Base-by-base conservation (phyloP, 805 yeast genomes). In the Yamadazyma sp. region DNA sequence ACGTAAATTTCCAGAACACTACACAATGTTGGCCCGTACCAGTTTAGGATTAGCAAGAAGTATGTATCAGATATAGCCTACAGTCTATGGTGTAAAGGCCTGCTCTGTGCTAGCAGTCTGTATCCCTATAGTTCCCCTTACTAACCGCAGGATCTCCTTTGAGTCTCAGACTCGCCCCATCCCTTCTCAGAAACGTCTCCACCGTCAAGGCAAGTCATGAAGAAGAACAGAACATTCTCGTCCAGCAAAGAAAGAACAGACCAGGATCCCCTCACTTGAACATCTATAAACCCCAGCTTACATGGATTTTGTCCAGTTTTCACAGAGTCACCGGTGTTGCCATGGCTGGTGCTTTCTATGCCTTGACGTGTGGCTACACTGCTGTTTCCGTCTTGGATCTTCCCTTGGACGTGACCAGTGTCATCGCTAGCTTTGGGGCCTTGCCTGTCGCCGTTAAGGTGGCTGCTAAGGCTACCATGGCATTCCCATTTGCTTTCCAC, bases 281-380 rank as follows among this genome's bases (percentile, higher is more conserved):
- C 45, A 90, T 93, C 59, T 91, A 91, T 71, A 75, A 90, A 70
- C 95, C 95, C 29, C 97, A 93, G 70, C 59, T 91, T 48, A 86
- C 98, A 16, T 77, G 84, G 84, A 67, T 77, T 45, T 59, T 93
- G 57, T 89, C 97, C 4, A 70, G 82, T 16, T 62, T 83, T 47
- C 98, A 91, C 67, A 82, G 99, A 74, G 65, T 91, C 54, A 77
- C 93, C 32, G 96, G 97, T 61, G 84, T 89, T 23, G 77, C 80
- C 36, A 67, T 93, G 56, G 96, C 89, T 28, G 77, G 73, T 45
- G 84, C 78, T 8, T 82, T 90, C 62, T 90, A 87, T 64, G 86
- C 77, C 21, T 71, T 89, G 46, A 82, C 95, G 3, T 71, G 80
- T 50, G 70, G 83, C 3, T 89, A 82, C 58, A 95, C 90, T 32